Evolutionary conservation across 2,329 filamentous ascomycete species (phyloP), one percentile per base, ranked within the genome.

Genomic region (Beauveria varroae): DNA sequence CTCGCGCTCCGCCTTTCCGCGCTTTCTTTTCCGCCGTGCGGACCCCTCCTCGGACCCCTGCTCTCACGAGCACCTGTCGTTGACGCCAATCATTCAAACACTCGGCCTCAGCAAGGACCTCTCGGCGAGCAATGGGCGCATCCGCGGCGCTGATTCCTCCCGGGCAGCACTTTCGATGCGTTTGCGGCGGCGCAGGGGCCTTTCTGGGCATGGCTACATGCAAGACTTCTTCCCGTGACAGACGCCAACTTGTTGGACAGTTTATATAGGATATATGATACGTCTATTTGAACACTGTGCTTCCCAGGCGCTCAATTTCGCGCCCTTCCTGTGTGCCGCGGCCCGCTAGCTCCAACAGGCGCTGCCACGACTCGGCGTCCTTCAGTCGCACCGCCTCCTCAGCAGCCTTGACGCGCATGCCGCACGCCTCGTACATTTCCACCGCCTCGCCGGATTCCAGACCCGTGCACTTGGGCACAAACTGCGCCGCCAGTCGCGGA

Each of bases 361-460:
- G 80, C 67, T 88, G 84, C 75, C 96, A 86, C n/a, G 87, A 78
- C 67, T 87, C 87, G 54, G 85, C 78, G 71, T 99, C 90, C 74
- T 90, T 96, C 63, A 84, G 81, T 76, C 87, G 91, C 63, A 92
- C 82, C 3, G 95, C 93, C 76, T 98, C 95, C 75, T 98, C 93
- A 4, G 89, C 95, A 2, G 95, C 95, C 75, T 91, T 92, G 30
- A 89, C 83, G 50, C 91, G 80, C 86, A 96, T 85, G 20, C 93
- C 93, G 73, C 95, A 98, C 76, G 96, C 96, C 68, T 96, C 87
- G 83, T 93, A 99, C 93, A 99, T 97, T 66, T 88, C 84, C 60
- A 96, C 87, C 3, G 87, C 80, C 68, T 92, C 89, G 3, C 84
- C 81, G 1, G 83, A 79, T 50, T 86, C 82, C 52, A 96, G 72